Evolutionary conservation across 208 protist genomes (phyloP).

Genomic region (Crithidia sp.): DNA sequence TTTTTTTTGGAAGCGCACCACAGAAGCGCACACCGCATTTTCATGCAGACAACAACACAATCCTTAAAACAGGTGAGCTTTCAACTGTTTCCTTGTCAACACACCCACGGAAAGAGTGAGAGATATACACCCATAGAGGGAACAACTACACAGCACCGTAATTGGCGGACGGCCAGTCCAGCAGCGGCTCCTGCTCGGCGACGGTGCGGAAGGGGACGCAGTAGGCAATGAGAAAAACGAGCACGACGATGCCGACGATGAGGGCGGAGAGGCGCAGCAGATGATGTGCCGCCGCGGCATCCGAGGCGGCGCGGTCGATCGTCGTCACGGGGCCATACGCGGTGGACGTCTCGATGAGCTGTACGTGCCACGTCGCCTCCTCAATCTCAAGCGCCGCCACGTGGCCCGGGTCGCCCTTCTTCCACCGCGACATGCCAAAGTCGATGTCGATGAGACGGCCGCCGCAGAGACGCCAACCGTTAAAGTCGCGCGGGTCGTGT

Average conservation of each 20-base stretch:
- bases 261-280: conserved; percentile 21
- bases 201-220: conserved; percentile 13
- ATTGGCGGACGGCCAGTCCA: conserved; percentile 6
- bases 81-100: neutral
- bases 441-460: conserved; percentile 86
- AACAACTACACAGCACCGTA: conserved; percentile 27
- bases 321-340: conserved; percentile 27
- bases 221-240: conserved; percentile 24
- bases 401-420: conserved; percentile 85
- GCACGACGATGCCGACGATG: conserved; percentile 19
- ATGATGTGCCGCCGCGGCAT: conserved; percentile 15
- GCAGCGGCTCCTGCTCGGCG: conserved; percentile 10
- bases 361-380: conserved; percentile 69
- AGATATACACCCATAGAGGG: neutral
- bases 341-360: conserved; percentile 72
- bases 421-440: conserved; percentile 91
- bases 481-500: conserved; percentile 79
- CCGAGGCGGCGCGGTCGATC: neutral
- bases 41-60: no score
- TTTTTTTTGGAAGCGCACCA: neutral
- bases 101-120: neutral
- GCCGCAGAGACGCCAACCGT: conserved; percentile 77
- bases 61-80: neutral
- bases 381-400: conserved; percentile 89
- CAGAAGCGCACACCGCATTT: no score